phyloP scores from a whole-genome alignment of 2,329 filamentous ascomycete species.

The Xylariaceae sp. region DNA sequence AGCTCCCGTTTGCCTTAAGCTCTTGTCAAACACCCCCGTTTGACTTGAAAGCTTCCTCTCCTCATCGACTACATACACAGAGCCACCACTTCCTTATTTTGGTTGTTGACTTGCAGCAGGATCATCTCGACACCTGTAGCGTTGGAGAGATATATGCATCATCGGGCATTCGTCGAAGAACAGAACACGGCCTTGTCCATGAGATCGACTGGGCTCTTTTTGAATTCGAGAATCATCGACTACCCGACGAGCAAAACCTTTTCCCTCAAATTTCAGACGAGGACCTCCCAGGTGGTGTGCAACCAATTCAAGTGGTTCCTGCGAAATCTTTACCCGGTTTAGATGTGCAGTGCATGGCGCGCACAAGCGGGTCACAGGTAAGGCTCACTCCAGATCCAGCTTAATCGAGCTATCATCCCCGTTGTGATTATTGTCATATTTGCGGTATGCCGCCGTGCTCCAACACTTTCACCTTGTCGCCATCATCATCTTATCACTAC shows the following conservation, averaged over 20 bases:
- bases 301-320: constrained; percentile 57
- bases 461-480: no score
- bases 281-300: constrained; percentile 35
- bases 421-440: not conserved
- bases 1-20: no score
- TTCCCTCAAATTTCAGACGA: constrained; percentile 45
- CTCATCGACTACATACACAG: no score
- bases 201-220: constrained; percentile 97
- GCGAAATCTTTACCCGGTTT: constrained; percentile 64
- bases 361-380: constrained; percentile 71
- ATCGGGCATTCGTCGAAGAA: constrained; percentile 78
- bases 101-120: no score
- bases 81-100: no score
- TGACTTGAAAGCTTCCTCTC: no score
- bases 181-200: constrained; percentile 68
- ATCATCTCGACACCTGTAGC: constrained; percentile 76
- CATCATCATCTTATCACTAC: no score
- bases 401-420: no score
- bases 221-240: constrained; percentile 67
- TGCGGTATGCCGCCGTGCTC: not conserved
- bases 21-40: no score
- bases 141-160: constrained; percentile 85
- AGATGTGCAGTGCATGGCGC: constrained; percentile 81
- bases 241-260: constrained; percentile 67
- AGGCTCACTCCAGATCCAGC: no score